These are phyloP conservation scores for Fusarium buxicola DNA, from an alignment of 2,329 filamentous ascomycete genomes.

Conservation along the genomic window DNA sequence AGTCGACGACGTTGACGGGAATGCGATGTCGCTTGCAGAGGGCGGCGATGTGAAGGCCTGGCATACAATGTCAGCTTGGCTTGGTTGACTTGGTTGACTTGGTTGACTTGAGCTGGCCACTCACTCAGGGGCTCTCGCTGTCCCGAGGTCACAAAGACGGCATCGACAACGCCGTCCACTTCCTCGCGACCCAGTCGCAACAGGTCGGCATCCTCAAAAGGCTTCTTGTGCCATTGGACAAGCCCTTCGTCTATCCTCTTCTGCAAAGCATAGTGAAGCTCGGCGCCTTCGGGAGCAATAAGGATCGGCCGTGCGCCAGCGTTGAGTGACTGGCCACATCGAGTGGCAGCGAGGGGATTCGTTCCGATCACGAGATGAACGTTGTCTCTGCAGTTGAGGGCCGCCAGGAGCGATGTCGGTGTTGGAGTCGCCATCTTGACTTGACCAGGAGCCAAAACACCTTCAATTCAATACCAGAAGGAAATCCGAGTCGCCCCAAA, in stretches of 20 bases:
- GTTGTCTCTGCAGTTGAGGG: constrained; percentile 75
- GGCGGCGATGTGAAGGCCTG: constrained; percentile 75
- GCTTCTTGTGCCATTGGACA: constrained; percentile 73
- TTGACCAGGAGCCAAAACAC: neutral
- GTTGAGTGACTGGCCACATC: constrained; percentile 82
- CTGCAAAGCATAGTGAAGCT: constrained; percentile 68
- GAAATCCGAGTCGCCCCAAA: neutral
- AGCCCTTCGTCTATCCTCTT: constrained; percentile 74
- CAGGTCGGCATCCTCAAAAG: constrained; percentile 78
- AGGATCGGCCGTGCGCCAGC: constrained; percentile 86
- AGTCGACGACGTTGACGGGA: constrained; percentile 92
- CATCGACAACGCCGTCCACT: constrained; percentile 83
- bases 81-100: neutral
- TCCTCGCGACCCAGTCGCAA: constrained; percentile 82
- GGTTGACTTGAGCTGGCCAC: constrained; percentile 43
- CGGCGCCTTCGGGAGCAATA: constrained; percentile 74
- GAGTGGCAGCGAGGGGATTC: constrained; percentile 86
- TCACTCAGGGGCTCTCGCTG: constrained; percentile 59
- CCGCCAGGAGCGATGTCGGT: constrained; percentile 71
- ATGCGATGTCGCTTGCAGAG: constrained; percentile 85
- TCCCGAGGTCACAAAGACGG: constrained; percentile 84
- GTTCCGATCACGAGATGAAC: constrained; percentile 88
- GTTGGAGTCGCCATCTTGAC: constrained; percentile 24
- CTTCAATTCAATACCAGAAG: neutral
- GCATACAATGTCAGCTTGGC: neutral